Base-by-base conservation (phyloP, 2,329 filamentous ascomycete species). In the Aspergillus flavus region DNA sequence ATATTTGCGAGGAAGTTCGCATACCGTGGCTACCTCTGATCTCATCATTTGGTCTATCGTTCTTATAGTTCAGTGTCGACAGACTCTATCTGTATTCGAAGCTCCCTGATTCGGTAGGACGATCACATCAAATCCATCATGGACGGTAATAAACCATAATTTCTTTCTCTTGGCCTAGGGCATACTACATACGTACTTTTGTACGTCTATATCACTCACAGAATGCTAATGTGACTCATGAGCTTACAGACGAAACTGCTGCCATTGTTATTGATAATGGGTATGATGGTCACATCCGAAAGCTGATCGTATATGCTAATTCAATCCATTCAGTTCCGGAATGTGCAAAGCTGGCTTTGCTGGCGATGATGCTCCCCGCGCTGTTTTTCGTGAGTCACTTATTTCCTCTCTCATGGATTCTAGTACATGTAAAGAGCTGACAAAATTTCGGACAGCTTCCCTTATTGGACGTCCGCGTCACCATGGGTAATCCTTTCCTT, bases 301-400 rank as follows among this genome's bases (percentile, higher is more conserved):
- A 21, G 16, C 2, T n/a, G 7, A n/a, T 9, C 9, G 4, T 1
- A n/a, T 4, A 64, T 66, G 50, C 68, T 69, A 61, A 69, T 62
- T 19, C 32, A 56, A 46, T 53, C 39, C 45, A 48, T 39, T 21
- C 83, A 98, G 94, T 90, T 98, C 95, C 85, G 95, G 95, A 90
- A 98, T 99, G 95, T 99, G 95, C 87, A 99, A 99, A 89, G 95
- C 95, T 91, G 95, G 95, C 93, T 99, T 99, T 86, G 95, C 95
- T 88, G 95, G 95, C 93, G 95, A 99, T 82, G 95, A 99, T 91
- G 95, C 95, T 86, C 95, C 95, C 82, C 91, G 95, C 89, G 95
- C 95, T 86, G 95, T 99, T 82, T 99, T 99, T 90, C 95, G 94
- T 98, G 91, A 97, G 94, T 94, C 67, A 72, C 68, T 72, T 70